Conservation (phyloP, 2,329 filamentous ascomycete genomes). For the Colletotrichum incanum region DNA sequence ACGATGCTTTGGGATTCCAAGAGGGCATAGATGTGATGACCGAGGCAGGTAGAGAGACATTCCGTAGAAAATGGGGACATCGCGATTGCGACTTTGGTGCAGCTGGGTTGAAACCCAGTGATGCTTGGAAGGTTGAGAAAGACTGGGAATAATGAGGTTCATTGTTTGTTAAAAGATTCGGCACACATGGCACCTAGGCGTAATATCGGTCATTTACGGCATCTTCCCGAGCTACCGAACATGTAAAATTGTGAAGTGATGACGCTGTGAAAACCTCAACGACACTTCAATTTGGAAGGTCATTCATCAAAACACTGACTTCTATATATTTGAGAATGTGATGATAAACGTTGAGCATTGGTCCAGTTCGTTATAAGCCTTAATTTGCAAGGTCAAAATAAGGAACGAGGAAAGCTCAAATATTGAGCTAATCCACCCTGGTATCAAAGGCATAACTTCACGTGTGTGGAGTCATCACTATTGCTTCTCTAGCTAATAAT, state of each 20-base stretch:
- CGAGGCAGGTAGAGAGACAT: conserved; percentile 60
- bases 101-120: conserved; percentile 55
- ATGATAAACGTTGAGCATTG: too few species aligned
- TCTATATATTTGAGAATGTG: too few species aligned
- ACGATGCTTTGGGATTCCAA: conserved; percentile 62
- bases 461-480: too few species aligned
- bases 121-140: conserved; percentile 63
- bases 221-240: not conserved
- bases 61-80: conserved; percentile 63
- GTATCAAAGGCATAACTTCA: too few species aligned
- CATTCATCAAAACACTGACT: too few species aligned
- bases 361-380: too few species aligned
- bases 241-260: not conserved
- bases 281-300: not conserved
- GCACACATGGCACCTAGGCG: not conserved
- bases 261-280: not conserved
- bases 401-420: too few species aligned
- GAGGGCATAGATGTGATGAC: conserved; percentile 61
- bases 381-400: too few species aligned
- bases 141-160: conserved; percentile 52
- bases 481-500: too few species aligned
- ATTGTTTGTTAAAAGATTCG: not conserved
- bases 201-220: not conserved
- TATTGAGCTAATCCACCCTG: too few species aligned
- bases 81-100: conserved; percentile 58